These are phyloP conservation scores for Conticribra guillardii DNA, from an alignment of 108 stramenopile genomes.

Conservation along the genomic window DNA sequence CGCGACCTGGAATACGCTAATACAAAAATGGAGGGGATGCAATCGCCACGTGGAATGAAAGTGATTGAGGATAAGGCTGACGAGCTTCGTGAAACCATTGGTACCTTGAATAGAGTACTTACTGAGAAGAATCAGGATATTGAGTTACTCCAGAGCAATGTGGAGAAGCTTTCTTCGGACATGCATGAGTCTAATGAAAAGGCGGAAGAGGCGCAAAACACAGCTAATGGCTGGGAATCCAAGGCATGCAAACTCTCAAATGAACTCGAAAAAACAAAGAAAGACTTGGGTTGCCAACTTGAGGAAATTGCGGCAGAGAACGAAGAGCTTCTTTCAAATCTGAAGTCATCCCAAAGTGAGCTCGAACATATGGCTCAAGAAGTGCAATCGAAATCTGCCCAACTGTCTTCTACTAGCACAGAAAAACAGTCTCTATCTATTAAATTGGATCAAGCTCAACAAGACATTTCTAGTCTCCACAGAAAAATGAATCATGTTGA, in stretches of 20 bases:
- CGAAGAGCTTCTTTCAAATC: not conserved
- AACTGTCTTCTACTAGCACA: too few relatives aligned
- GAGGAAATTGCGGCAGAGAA: not conserved
- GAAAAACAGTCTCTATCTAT: too few relatives aligned
- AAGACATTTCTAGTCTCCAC: too few relatives aligned
- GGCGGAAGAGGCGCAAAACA: not conserved
- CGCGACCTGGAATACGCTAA: not conserved
- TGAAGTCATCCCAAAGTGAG: not conserved
- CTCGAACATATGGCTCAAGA: too few relatives aligned
- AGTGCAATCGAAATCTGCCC: too few relatives aligned
- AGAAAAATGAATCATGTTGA: too few relatives aligned
- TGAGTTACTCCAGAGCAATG: too few relatives aligned
- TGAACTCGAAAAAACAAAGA: not conserved
- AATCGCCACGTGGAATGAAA: not conserved
- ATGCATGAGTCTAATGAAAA: too few relatives aligned
- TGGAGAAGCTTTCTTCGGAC: too few relatives aligned
- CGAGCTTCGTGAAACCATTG: not conserved
- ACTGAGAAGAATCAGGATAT: too few relatives aligned
- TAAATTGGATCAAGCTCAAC: too few relatives aligned
- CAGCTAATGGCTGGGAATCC: not conserved
- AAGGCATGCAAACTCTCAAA: not conserved
- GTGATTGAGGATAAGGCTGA: not conserved
- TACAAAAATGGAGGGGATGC: not conserved
- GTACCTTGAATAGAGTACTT: too few relatives aligned
- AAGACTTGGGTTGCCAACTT: not conserved